Conservation (phyloP, 345 rosid genomes). For the Litchi chinensis region DNA sequence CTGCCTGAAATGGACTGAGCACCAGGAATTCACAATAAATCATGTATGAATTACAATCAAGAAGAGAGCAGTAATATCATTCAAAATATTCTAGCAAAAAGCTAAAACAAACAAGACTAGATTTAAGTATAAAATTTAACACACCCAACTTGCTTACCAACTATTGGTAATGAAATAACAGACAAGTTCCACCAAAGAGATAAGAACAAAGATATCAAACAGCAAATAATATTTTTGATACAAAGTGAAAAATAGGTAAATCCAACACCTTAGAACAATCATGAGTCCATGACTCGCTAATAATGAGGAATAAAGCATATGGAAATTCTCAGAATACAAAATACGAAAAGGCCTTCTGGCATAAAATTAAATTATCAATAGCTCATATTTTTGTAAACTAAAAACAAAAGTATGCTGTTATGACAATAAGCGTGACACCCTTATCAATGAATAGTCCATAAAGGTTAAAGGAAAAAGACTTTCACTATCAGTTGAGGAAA, state of each 20-base stretch:
- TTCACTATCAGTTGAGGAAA: conserved; percentile 6
- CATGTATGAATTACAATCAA: conserved; percentile 23
- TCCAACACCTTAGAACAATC: not conserved
- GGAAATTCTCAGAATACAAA: not conserved
- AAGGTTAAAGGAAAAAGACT: not conserved
- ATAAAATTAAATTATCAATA: conserved; percentile 1
- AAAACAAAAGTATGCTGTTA: not conserved
- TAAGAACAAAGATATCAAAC: not conserved
- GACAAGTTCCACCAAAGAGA: not conserved
- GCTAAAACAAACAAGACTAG: not conserved
- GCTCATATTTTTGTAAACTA: not conserved
- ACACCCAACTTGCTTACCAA: not conserved
- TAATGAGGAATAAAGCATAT: conserved; percentile 1
- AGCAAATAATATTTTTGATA: not conserved
- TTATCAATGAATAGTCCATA: not conserved
- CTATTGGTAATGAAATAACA: not conserved
- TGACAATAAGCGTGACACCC: conserved; percentile 2
- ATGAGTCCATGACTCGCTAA: not conserved
- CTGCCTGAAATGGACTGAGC: conserved; percentile 84
- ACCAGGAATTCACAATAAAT: conserved; percentile 36
- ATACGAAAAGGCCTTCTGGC: not conserved
- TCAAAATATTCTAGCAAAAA: conserved; percentile 9
- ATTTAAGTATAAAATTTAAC: not conserved
- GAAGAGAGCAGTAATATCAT: conserved; percentile 12
- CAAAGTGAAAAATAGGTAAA: not conserved